Evolutionary conservation across 805 yeast species (phyloP).

Genomic region (Teunomyces barrocoloradensis): DNA sequence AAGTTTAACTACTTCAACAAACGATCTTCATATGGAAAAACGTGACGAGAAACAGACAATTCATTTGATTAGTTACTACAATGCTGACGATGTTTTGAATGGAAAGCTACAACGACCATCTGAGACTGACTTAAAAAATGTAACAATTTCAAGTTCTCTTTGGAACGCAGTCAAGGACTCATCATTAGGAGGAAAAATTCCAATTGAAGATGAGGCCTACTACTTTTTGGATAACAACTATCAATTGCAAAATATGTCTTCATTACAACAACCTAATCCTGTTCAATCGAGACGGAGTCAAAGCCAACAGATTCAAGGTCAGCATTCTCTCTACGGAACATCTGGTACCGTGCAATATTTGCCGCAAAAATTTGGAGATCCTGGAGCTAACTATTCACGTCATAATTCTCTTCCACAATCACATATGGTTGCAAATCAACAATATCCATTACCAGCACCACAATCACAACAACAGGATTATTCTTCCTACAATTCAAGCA

Average conservation of each 20-base stretch:
- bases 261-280: conserved; percentile 20
- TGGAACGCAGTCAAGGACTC: conserved; percentile 58
- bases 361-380: conserved; percentile 5
- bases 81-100: conserved; percentile 66
- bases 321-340: not conserved
- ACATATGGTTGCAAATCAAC: conserved; percentile 8
- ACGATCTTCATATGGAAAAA: conserved; percentile 25
- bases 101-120: conserved; percentile 59
- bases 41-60: conserved; percentile 43
- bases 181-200: conserved; percentile 55
- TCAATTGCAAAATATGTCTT: conserved; percentile 40
- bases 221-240: conserved; percentile 46
- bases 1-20: conserved; percentile 39
- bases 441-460: conserved; percentile 6
- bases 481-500: not conserved
- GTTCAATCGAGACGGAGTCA: not conserved
- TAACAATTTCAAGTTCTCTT: conserved; percentile 46
- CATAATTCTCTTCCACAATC: conserved; percentile 13
- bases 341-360: conserved; percentile 1
- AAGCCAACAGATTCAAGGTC: conserved; percentile 6
- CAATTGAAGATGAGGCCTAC: conserved; percentile 49
- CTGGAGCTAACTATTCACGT: conserved; percentile 3
- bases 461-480: conserved; percentile 3
- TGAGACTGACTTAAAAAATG: conserved; percentile 49
- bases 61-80: conserved; percentile 79